Base-by-base conservation (phyloP, 768 basidiomycete species). In the Mycena rebaudengoi region DNA sequence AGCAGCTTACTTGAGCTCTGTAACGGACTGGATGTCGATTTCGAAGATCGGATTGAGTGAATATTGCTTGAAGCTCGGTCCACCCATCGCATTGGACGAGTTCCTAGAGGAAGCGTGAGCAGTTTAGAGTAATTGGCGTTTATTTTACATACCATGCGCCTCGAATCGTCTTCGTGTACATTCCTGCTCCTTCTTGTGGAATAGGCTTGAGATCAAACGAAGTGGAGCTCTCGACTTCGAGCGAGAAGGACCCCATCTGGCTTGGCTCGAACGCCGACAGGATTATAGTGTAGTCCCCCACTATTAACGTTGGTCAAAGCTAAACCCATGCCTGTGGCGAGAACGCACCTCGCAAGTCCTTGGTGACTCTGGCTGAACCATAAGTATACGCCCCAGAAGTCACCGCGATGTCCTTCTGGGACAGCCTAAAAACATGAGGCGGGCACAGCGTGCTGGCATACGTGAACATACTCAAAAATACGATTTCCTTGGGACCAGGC, bases 121-220 rank as follows among this genome's bases (percentile, higher is more conserved):
- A 39, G 23, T 28, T 21, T 21, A 23, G 29, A 43, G 26, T 48
- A 30, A 10, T 53, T 32, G 33, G 3, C 68, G 7, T 8, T 1
- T 18, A 4, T 11, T 20, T 12, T 11, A 74, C 86, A 52, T 64
- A 93, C 96, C 96, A 99, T 37, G 81, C 77, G 4, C 94, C 95
- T n/a, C 79, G 83, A 2, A 91, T 68, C 0, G 81, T 71, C 67
- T 92, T 90, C 21, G 76, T 78, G 72, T 91, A 97, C 95, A 98
- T 94, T 0, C 96, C 96, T 0, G 95, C 94, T 0, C 95, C 96
- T 78, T 99, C 97, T 60, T 90, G 86, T 0, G 90, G 87, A 23
- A 98, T 90, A 0, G 86, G 67, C 49, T 78, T 79, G 23, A 98
- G 64, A 18, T 89, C 86, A 52, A 96, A 83, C 1, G 85, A 82